Evolutionary conservation across 2,329 filamentous ascomycete genomes (phyloP).

Genomic region (Hypoxylon sp.): DNA sequence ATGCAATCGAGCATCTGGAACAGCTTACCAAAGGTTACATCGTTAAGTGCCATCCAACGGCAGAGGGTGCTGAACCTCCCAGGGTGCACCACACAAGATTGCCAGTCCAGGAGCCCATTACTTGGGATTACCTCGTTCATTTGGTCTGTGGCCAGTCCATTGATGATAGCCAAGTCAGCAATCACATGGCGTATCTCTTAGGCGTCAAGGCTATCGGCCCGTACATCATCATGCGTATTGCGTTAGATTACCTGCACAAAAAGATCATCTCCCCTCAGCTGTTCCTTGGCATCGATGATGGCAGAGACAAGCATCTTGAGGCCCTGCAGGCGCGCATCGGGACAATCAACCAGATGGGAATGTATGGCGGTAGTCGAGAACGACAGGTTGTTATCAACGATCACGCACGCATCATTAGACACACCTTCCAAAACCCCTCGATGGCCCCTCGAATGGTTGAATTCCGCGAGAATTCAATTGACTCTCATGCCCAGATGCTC

Average conservation of each 20-base stretch:
- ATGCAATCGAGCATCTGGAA: conserved; percentile 48
- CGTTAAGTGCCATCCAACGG: conserved; percentile 46
- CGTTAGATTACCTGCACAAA: conserved; percentile 53
- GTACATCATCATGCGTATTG: conserved; percentile 51
- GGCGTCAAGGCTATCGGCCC: conserved; percentile 42
- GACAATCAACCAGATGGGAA: conserved; percentile 15
- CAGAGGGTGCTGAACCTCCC: conserved; percentile 21
- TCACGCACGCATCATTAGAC: conserved; percentile 50
- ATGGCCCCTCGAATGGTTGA: neutral
- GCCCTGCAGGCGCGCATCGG: conserved; percentile 50
- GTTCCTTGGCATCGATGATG: conserved; percentile 50
- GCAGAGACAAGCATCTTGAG: conserved; percentile 49
- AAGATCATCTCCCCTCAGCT: conserved; percentile 50
- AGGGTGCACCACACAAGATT: conserved; percentile 42
- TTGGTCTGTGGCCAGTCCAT: conserved; percentile 38
- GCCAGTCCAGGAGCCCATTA: conserved; percentile 41
- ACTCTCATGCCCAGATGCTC: conserved; percentile 47
- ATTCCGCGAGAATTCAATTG: conserved; percentile 46
- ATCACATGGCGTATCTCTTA: conserved; percentile 50
- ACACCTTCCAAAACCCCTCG: conserved; percentile 37
- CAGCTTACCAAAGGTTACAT: conserved; percentile 52
- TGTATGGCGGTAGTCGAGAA: conserved; percentile 23
- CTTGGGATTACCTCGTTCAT: conserved; percentile 50
- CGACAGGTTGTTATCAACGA: conserved; percentile 53
- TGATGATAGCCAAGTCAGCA: conserved; percentile 34